Conservation (phyloP, 139 green algal genomes). For the Volvox reticuliferus region DNA sequence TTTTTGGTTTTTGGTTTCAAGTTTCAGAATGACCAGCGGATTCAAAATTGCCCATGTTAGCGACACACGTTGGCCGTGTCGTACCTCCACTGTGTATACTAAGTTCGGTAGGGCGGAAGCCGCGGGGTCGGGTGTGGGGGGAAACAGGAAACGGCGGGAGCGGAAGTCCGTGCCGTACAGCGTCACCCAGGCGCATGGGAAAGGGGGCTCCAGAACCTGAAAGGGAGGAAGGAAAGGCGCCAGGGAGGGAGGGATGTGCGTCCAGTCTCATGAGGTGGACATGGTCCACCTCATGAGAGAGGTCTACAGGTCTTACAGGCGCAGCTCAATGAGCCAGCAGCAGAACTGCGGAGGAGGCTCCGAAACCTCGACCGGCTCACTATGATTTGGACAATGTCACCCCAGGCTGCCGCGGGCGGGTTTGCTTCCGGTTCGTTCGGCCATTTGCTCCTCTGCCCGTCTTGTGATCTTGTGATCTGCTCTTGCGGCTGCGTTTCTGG, state of each 20-base stretch:
- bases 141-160: conserved; percentile 4
- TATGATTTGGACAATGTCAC: background rate
- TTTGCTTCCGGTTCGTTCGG: background rate
- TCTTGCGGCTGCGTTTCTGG: no score
- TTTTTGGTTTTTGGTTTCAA: no score
- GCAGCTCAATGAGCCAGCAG: background rate
- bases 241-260: background rate
- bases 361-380: background rate
- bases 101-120: background rate
- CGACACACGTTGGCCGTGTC: background rate
- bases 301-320: no score
- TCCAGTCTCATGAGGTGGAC: background rate
- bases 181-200: background rate
- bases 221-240: background rate
- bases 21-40: background rate
- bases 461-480: no score
- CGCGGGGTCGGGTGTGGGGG: background rate
- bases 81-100: conserved; percentile 1
- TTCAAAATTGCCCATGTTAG: background rate
- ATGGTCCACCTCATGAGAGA: no score
- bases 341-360: background rate
- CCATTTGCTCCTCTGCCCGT: background rate
- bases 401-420: no score
- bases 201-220: background rate
- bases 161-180: background rate